A percentile compares a stretch with the other conserved stretches of the same genome.
phyloP scores from a whole-genome alignment of 257 asterid genomes.

The Solanum phureja region DNA sequence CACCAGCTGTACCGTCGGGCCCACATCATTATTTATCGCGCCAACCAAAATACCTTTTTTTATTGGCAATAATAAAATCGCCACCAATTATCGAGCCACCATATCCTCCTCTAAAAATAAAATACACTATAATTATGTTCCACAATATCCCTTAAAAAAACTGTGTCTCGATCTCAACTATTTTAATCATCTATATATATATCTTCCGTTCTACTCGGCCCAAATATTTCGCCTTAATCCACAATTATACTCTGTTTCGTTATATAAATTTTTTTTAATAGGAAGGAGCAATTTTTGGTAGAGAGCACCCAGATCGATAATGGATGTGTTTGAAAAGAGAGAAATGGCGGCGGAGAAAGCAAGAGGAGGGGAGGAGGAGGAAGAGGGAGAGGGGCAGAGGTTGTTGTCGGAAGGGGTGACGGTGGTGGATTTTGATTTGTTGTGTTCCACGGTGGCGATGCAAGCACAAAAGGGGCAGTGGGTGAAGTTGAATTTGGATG shows the following conservation, averaged over 20 bases:
- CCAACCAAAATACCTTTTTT: conserved; percentile 29
- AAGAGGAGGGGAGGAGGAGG: neutral
- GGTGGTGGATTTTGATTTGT: conserved; percentile 76
- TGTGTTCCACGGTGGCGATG: conserved; percentile 84
- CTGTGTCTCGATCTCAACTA: neutral
- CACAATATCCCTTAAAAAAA: neutral
- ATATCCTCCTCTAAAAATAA: neutral
- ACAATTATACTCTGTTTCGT: neutral
- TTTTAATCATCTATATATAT: neutral
- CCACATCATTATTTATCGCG: conserved; percentile 25
- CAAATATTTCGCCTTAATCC: neutral
- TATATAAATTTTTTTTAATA: neutral
- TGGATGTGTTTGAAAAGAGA: conserved; percentile 29
- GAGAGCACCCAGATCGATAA: neutral
- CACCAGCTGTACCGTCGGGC: conserved; percentile 8
- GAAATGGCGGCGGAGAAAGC: conserved; percentile 11
- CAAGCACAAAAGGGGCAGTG: conserved; percentile 67
- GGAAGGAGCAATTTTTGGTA: conserved; percentile 7
- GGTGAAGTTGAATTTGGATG: conserved; percentile 37
- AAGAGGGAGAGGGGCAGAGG: conserved; percentile 38
- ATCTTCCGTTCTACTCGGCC: neutral
- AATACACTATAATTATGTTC: neutral
- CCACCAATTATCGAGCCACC: neutral
- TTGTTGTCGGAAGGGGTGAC: conserved; percentile 42
- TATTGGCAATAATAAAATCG: neutral